phyloP scores from a whole-genome alignment of 441 rosid species.

The Populus hybrid region DNA sequence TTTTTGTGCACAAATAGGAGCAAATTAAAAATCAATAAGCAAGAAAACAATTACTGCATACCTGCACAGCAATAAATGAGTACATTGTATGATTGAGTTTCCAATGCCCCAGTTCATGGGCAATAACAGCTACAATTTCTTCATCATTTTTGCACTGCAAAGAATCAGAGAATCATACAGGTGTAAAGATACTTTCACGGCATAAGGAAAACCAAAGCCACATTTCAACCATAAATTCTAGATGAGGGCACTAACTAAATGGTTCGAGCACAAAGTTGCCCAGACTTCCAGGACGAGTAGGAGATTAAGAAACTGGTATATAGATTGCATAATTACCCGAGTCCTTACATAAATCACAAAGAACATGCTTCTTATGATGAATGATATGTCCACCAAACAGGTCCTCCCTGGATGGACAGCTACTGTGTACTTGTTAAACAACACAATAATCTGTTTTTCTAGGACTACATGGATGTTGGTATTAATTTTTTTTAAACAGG shows the following conservation, averaged over 20 bases:
- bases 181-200: constrained; percentile 1
- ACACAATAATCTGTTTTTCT: not conserved
- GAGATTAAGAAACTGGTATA: not conserved
- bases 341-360: not conserved
- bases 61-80: constrained; percentile 91
- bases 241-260: not conserved
- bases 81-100: constrained; percentile 92
- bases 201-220: not conserved
- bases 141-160: constrained; percentile 88
- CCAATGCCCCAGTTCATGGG: constrained; percentile 99
- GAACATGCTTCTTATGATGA: not conserved
- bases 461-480: not conserved
- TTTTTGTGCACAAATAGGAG: not conserved
- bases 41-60: constrained; percentile 24
- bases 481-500: not conserved
- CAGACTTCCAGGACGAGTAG: not conserved
- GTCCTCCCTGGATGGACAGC: not conserved
- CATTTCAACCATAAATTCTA: not conserved
- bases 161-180: not conserved
- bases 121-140: constrained; percentile 94
- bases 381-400: not conserved
- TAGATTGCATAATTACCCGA: not conserved
- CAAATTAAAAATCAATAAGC: not conserved
- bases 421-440: not conserved
- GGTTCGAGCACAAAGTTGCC: not conserved